Evolutionary conservation across 371 early-diverging fungal genomes (phyloP), one percentile per base, ranked within the genome.

Genomic region (Dinochytrium kinnereticum): DNA sequence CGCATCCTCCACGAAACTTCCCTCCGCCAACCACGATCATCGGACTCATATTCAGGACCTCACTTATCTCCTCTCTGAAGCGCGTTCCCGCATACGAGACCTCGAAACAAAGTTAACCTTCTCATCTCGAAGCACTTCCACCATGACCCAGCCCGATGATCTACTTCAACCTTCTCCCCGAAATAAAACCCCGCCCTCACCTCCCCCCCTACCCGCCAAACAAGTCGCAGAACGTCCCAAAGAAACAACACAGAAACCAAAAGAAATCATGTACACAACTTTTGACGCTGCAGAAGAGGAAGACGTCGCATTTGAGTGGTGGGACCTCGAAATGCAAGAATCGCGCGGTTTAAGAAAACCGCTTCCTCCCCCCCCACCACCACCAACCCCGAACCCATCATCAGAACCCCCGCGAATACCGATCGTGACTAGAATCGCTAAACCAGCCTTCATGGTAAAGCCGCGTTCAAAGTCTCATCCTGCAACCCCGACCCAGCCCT

Each of bases 181-280:
- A 53, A 53, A 5, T 53, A 26, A 44, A 44, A 44, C 44, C 44
- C 44, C 44, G 19, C 7, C 44, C 7, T 44, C 44, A 19, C 19
- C 44, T 19, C 19, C 44, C 44, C 44, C 44, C 44, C 44, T 44
- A 44, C 7, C 7, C 7, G 44, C 7, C 13, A 44, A 44, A 44
- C 7, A 44, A 44, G 44, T 44, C 7, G 7, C 44, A 19, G 19
- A 44, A 7, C 44, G n/a, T n/a, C n/a, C n/a, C n/a, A n/a, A n/a
- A n/a, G 57, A 55, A 30, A 28, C 13, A 30, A 28, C 13, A 7
- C 10, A 30, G 7, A 28, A 28, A 7, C 61, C 61, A 17, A 61
- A 61, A 26, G 61, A 61, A 37, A 61, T 61, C 31, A 61, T 61
- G 61, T 61, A 61, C 34, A 61, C 61, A 3, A 7, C 24, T 3